phyloP scores from a whole-genome alignment of 495 filamentous ascomycete species.

The Pyronema omphalodes region DNA sequence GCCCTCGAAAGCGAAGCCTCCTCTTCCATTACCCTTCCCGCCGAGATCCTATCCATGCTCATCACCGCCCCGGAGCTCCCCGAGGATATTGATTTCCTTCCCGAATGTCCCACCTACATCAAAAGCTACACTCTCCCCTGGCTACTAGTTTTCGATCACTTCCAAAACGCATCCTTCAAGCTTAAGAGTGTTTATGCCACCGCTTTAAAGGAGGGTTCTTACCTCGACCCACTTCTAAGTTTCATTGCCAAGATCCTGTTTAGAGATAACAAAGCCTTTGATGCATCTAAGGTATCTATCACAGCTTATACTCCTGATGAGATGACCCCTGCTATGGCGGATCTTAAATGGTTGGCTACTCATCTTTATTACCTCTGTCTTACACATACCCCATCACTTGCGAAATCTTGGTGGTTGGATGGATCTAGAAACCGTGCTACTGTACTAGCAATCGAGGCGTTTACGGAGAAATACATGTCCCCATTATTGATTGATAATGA shows the following conservation, averaged over 20 bases:
- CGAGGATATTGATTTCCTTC: slow-evolving; percentile 29
- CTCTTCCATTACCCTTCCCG: slow-evolving; percentile 24
- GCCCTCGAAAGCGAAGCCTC: slow-evolving; percentile 23
- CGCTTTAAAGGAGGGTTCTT: slow-evolving; percentile 53
- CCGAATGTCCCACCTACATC: slow-evolving; percentile 30
- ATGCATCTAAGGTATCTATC: slow-evolving; percentile 49
- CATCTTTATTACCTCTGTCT: slow-evolving; percentile 74
- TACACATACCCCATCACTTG: slow-evolving; percentile 52
- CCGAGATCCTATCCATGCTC: slow-evolving; percentile 32
- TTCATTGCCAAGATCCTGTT: slow-evolving; percentile 53
- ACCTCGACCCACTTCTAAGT: slow-evolving; percentile 47
- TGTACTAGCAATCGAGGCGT: slow-evolving; percentile 51
- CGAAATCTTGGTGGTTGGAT: slow-evolving; percentile 75
- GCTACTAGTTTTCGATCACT: slow-evolving; percentile 79
- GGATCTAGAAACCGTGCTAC: slow-evolving; percentile 48
- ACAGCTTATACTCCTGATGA: slow-evolving; percentile 43
- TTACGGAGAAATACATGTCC: slow-evolving; percentile 74
- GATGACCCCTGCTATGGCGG: slow-evolving; percentile 40
- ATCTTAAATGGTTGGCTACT: slow-evolving; percentile 63
- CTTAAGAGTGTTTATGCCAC: slow-evolving; percentile 61
- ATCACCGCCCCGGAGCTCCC: slow-evolving; percentile 23
- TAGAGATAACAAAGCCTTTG: slow-evolving; percentile 45
- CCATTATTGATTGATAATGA: slow-evolving; percentile 58
- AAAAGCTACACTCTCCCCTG: slow-evolving; percentile 78
- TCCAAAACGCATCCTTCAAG: slow-evolving; percentile 58